Evolutionary conservation across 1,284 basidiomycete species (phyloP).

Genomic region (Rhodofomes roseus): DNA sequence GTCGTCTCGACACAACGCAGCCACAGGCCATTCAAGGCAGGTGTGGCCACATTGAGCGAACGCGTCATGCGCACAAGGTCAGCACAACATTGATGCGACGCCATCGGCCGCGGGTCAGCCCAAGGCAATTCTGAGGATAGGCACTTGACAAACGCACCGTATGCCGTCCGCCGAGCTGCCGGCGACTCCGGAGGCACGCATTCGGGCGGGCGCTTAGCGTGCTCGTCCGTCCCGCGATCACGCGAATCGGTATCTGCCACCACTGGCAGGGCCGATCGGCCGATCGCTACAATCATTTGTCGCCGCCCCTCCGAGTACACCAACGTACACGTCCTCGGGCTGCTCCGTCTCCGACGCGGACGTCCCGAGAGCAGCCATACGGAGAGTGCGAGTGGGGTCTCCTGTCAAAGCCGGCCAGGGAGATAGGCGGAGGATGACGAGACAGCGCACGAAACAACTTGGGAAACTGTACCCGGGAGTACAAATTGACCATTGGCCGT

Average conservation of each 20-base stretch:
- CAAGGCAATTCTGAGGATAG: not conserved
- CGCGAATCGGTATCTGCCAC: not conserved
- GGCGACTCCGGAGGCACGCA: not conserved
- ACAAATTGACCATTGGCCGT: not conserved
- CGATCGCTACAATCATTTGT: not conserved
- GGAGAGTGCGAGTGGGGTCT: not conserved
- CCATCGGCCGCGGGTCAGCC: not conserved
- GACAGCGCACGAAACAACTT: not conserved
- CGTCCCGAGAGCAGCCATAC: not conserved
- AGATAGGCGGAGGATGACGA: not conserved
- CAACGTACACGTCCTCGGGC: not conserved
- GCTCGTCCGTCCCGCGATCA: not conserved
- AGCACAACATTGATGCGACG: conserved; percentile 1
- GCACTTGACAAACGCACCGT: not conserved
- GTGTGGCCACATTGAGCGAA: not conserved
- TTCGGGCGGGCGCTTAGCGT: not conserved
- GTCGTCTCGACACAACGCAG: too few relatives aligned
- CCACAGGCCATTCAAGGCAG: not conserved
- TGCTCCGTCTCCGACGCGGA: not conserved
- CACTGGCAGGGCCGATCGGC: not conserved
- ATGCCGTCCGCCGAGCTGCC: not conserved
- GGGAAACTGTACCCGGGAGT: not conserved
- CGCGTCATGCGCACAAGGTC: not conserved
- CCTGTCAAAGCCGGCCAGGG: not conserved
- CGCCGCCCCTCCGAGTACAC: not conserved